A percentile compares a stretch with the other conserved stretches of the same genome.
phyloP scores from a whole-genome alignment of 371 early-diverging fungal genomes.

The Mortierella sp. region DNA sequence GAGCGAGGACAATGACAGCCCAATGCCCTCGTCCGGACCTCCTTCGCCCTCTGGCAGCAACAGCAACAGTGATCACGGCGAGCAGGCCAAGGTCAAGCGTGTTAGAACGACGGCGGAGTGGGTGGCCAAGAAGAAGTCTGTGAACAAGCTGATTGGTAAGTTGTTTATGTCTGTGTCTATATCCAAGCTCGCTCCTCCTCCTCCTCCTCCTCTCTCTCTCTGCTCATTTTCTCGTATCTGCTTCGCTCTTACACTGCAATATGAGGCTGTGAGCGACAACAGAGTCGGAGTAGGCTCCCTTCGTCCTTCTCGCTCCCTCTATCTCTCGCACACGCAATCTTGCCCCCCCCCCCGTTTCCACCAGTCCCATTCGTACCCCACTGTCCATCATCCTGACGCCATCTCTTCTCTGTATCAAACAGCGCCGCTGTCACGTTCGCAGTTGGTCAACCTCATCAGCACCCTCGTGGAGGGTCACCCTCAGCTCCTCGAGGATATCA shows the following conservation, averaged over 20 bases:
- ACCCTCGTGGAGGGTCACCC: constrained; percentile 80
- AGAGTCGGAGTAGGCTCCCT: no score
- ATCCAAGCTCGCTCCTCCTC: neutral
- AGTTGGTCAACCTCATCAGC: constrained; percentile 78
- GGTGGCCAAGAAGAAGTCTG: constrained; percentile 46
- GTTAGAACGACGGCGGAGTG: constrained; percentile 37
- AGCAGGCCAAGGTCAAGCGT: constrained; percentile 50
- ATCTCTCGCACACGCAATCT: no score
- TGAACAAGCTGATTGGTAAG: constrained; percentile 54
- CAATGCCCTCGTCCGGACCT: constrained; percentile 52
- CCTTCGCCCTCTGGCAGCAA: constrained; percentile 43
- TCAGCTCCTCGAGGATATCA: constrained; percentile 74
- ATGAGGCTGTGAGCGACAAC: no score
- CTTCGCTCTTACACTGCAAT: neutral
- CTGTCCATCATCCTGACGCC: no score
- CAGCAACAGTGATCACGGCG: constrained; percentile 23
- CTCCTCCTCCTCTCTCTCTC: neutral
- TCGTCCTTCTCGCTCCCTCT: no score
- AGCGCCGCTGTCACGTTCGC: constrained; percentile 52
- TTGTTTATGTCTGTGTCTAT: neutral
- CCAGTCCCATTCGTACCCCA: no score
- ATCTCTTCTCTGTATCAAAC: neutral
- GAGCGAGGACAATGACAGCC: constrained; percentile 53
- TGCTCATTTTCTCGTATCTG: neutral
- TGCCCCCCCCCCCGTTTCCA: no score